Evolutionary conservation across 768 basidiomycete species (phyloP).

Genomic region (Nevesoporus exiguus): DNA sequence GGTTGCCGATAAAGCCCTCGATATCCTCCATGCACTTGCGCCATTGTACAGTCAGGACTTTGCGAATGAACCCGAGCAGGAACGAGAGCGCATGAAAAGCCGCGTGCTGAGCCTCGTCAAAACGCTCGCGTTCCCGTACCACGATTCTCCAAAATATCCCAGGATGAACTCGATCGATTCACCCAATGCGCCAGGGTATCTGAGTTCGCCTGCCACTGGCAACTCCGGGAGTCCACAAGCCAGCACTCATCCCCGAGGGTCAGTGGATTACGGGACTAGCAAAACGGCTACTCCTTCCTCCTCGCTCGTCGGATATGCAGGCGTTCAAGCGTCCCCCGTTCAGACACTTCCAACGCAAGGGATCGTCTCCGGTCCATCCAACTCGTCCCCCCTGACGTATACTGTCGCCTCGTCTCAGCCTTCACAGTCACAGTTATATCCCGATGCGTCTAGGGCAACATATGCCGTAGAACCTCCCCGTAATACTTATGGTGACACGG

Average conservation of each 20-base stretch:
- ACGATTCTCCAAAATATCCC: constrained; percentile 58
- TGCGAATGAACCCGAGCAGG: constrained; percentile 44
- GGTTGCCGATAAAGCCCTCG: constrained; percentile 71
- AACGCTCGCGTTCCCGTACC: constrained; percentile 80
- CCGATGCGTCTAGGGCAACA: constrained; percentile 20
- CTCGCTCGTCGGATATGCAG: constrained; percentile 26
- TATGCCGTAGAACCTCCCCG: constrained; percentile 23
- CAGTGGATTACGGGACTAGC: constrained; percentile 24
- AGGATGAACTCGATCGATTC: constrained; percentile 44
- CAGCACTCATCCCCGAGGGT: constrained; percentile 25
- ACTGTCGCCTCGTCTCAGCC: constrained; percentile 19
- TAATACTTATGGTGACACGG: constrained; percentile 21
- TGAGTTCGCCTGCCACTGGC: constrained; percentile 56
- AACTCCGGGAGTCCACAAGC: constrained; percentile 55
- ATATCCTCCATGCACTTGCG: constrained; percentile 66
- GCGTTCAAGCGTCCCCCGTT: constrained; percentile 20
- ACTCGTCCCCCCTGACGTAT: constrained; percentile 26
- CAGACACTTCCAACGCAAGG: constrained; percentile 22
- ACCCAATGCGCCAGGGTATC: constrained; percentile 42
- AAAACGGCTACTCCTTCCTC: constrained; percentile 23
- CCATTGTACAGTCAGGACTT: constrained; percentile 72
- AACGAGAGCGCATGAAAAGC: constrained; percentile 56
- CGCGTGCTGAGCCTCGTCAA: constrained; percentile 64
- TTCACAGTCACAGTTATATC: constrained; percentile 24
- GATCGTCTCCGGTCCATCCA: constrained; percentile 17